These are phyloP conservation scores for Ophiocytium majus DNA, from an alignment of 352 stramenopile genomes.

Conservation along the genomic window DNA sequence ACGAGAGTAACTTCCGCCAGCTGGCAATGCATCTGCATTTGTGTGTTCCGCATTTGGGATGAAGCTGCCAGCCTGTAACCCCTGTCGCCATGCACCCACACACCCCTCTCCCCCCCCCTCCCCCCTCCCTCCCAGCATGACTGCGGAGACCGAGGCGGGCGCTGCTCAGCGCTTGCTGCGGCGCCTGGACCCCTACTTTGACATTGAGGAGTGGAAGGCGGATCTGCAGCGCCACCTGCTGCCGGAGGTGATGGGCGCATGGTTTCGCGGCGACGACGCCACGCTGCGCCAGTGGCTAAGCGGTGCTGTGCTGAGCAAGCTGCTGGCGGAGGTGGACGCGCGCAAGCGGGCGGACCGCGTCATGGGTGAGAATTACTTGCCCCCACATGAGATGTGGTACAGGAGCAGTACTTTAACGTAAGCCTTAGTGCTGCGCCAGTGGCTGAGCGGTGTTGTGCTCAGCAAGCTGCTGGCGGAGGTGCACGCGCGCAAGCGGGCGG, in stretches of 20 bases:
- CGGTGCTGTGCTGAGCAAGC: conserved; percentile 87
- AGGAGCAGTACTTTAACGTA: no score
- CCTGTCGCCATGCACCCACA: no score
- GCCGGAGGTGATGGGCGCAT: conserved; percentile 88
- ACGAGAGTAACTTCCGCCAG: no score
- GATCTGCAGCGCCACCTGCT: conserved; percentile 88
- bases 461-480: conserved; percentile 89
- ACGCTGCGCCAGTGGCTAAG: conserved; percentile 92
- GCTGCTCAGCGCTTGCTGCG: conserved; percentile 88
- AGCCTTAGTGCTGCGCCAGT: conserved; percentile 95
- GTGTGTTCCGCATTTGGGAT: no score
- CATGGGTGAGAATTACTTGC: neutral
- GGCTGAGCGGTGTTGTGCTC: conserved; percentile 89
- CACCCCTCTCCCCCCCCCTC: no score
- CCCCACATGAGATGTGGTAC: no score
- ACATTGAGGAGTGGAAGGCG: conserved; percentile 90
- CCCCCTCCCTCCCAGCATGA: conserved; percentile 75
- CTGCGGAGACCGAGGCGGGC: conserved; percentile 90
- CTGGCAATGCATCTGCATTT: no score
- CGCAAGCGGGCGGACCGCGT: conserved; percentile 82
- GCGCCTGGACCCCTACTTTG: conserved; percentile 92
- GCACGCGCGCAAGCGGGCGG: conserved; percentile 80
- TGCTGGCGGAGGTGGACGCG: conserved; percentile 87
- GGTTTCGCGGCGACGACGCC: conserved; percentile 84
- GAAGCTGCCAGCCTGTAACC: no score